Evolutionary conservation across 192 early-diverging fungal species (phyloP).

Genomic region (Coemansia sp.): DNA sequence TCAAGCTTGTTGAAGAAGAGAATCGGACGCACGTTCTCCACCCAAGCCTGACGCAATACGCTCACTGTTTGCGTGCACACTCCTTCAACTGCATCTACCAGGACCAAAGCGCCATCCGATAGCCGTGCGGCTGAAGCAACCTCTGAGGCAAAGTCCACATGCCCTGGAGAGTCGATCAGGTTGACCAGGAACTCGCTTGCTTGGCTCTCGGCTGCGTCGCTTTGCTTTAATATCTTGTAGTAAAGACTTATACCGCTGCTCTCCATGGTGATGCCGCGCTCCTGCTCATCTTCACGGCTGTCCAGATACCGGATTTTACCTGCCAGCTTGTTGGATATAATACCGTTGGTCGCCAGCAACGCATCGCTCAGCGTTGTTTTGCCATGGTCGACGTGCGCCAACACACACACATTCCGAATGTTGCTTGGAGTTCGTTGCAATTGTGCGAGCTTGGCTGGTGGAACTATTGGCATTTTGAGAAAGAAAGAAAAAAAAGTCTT

Average conservation of each 20-base stretch:
- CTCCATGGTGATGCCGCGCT: slow-evolving; percentile 99
- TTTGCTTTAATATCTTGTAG: slow-evolving; percentile 66
- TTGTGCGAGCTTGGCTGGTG: slow-evolving; percentile 60
- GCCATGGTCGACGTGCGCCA: slow-evolving; percentile 98
- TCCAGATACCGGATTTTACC: slow-evolving; percentile 96
- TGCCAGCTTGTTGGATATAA: slow-evolving; percentile 92
- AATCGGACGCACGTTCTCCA: slow-evolving; percentile 86
- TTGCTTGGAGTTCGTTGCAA: slow-evolving; percentile 67
- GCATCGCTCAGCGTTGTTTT: slow-evolving; percentile 98
- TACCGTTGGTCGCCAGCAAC: slow-evolving; percentile 95
- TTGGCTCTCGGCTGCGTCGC: neutral
- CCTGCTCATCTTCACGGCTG: slow-evolving; percentile 94
- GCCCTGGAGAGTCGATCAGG: slow-evolving; percentile 97
- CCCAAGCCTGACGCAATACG: slow-evolving; percentile 92
- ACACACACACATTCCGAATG: slow-evolving; percentile 96
- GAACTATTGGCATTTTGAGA: slow-evolving; percentile 62
- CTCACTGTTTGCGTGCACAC: slow-evolving; percentile 99
- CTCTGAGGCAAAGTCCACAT: slow-evolving; percentile 97
- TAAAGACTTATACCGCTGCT: slow-evolving; percentile 93
- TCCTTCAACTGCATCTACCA: slow-evolving; percentile 98
- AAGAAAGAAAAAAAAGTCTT: neutral
- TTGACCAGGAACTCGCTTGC: slow-evolving; percentile 85
- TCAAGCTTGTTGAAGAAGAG: slow-evolving; percentile 99
- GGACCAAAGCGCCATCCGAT: slow-evolving; percentile 91
- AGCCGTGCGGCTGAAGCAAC: slow-evolving; percentile 98